Base-by-base conservation (phyloP, 1,284 basidiomycete genomes). In the Sanghuangporus baumii region DNA sequence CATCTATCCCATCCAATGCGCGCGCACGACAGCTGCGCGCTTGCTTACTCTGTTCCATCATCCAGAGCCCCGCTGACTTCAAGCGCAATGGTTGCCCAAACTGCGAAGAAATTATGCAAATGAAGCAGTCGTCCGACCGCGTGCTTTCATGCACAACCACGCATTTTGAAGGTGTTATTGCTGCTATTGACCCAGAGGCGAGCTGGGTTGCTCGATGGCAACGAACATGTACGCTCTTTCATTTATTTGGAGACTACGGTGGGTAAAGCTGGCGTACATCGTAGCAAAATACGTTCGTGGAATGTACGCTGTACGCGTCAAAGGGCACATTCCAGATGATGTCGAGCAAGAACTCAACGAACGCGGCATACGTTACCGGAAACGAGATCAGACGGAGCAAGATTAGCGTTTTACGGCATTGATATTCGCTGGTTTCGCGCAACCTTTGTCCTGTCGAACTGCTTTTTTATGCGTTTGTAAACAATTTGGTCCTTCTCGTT, bases 191-290 rank as follows among this genome's bases (percentile, higher is more conserved):
- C 69, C 92, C 96, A 1, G 89, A 94, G 69, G 83, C 86, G 65
- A 96, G 93, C 75, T 99, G 96, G 96, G 95, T 98, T 9, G 93
- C 93, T 14, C 81, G 90, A 68, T 96, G 94, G 94, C 94, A 96
- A 74, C 78, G 94, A 71, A 93, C 89, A 68, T 86, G 93, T 94
- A 67, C 68, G 90, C 83, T 14, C 26, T 47, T 12, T 26, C 23
- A 26, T 3, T 59, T 41, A 18, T n/a, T 59, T 41, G 51, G 59
- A 50, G 59, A 54, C 55, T 34, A 57, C 60, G 47, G 64, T 62
- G 20, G 36, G 41, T 31, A 16, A 14, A 54, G 14, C 6, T 14
- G 34, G 4, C 6, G 52, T n/a, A 3, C 5, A 16, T 18, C 54
- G 16, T 69, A 95, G 93, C 91, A 66, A 93, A 94, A 75, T 91